These are phyloP conservation scores for Kuraishia hungarica DNA, from an alignment of 805 yeast species.

Conservation along the genomic window DNA sequence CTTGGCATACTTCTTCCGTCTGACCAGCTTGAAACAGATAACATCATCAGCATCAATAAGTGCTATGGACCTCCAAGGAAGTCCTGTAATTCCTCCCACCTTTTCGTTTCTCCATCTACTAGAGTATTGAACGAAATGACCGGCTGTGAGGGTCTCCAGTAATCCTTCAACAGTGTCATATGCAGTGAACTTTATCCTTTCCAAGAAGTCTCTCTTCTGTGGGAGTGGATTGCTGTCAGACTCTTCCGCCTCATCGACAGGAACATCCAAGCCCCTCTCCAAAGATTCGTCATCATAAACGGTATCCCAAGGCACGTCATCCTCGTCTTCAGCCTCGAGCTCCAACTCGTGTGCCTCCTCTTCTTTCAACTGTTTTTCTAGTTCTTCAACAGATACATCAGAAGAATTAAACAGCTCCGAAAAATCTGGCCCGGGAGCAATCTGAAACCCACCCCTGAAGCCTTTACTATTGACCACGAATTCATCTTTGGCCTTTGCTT, in stretches of 20 bases:
- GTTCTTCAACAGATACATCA: too few species aligned
- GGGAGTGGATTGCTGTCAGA: not conserved
- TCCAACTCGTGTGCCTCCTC: not conserved
- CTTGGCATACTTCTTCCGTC: conserved; percentile 44
- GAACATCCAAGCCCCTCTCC: not conserved
- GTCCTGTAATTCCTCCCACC: not conserved
- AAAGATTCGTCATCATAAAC: not conserved
- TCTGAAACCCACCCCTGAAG: not conserved
- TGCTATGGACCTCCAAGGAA: not conserved
- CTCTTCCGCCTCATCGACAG: not conserved
- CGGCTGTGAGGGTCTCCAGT: not conserved
- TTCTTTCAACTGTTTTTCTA: not conserved
- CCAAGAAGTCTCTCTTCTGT: not conserved
- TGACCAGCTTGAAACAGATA: conserved; percentile 48
- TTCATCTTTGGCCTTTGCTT: not conserved
- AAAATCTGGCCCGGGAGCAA: not conserved
- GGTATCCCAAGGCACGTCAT: not conserved
- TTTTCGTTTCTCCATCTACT: conserved; percentile 1
- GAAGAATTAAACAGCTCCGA: not conserved
- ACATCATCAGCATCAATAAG: conserved; percentile 11
- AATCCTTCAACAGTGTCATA: not conserved
- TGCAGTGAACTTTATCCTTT: not conserved
- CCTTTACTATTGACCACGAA: not conserved
- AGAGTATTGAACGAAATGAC: conserved; percentile 1
- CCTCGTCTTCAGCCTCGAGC: not conserved